phyloP scores from a whole-genome alignment of 192 early-diverging fungal species.

The Pilobolus umbonatus region DNA sequence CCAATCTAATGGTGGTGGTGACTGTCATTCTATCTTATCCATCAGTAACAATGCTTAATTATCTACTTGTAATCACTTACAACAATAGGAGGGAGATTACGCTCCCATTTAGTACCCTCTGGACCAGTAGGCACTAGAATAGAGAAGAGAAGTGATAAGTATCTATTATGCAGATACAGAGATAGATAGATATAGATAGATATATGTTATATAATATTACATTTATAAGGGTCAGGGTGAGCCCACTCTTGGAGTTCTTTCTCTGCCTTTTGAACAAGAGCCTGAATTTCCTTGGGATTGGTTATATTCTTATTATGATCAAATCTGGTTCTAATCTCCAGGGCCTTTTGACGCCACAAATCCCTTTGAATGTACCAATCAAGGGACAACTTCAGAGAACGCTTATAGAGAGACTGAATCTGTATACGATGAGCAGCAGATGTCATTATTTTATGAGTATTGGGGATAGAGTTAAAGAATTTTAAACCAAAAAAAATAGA shows the following conservation, averaged over 20 bases:
- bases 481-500: not conserved
- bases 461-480: not conserved
- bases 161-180: too few species aligned
- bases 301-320: conserved; percentile 72
- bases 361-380: conserved; percentile 89
- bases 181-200: conserved; percentile 3
- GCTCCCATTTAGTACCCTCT: conserved; percentile 79
- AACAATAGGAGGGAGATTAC: conserved; percentile 63
- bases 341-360: conserved; percentile 73
- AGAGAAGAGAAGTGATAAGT: conserved; percentile 5
- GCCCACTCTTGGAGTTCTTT: conserved; percentile 61
- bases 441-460: not conserved
- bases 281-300: conserved; percentile 68
- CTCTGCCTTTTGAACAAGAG: conserved; percentile 67
- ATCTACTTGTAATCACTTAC: too few species aligned
- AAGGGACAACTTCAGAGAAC: conserved; percentile 71
- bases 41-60: too few species aligned
- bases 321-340: conserved; percentile 82
- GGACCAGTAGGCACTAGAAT: conserved; percentile 59
- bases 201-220: conserved; percentile 40
- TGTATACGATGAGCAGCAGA: conserved; percentile 56
- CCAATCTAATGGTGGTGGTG: too few species aligned
- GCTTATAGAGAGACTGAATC: conserved; percentile 80
- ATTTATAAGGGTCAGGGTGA: conserved; percentile 84
- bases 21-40: too few species aligned